Base-by-base conservation (phyloP, 2,329 filamentous ascomycete genomes). In the Penicillium brevicompactum region DNA sequence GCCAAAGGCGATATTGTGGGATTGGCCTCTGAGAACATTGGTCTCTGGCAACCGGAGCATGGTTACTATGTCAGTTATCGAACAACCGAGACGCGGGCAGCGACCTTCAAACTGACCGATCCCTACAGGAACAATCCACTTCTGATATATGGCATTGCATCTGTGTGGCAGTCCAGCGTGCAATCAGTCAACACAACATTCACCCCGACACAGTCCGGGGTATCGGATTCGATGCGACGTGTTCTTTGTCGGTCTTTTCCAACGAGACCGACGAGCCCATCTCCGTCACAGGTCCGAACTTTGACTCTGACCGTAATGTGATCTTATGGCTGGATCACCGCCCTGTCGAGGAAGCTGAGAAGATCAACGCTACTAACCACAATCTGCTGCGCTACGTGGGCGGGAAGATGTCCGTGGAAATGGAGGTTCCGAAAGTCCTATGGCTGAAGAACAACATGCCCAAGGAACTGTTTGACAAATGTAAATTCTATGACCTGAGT, bases 401-500 rank as follows among this genome's bases (percentile, higher is more conserved):
- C 65, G 94, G 94, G 60, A 93, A 89, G 73, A 99, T 99, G 94
- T 96, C 91, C 72, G 93, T 97, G 62, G 94, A 99, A 80, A 99
- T 99, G 94, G 94, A 99, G 75, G 95, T 99, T 53, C 94, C 94
- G 61, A 99, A 99, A 78, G 91, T 97, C 1, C 82, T 97, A 55
- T 99, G 94, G 94, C 83, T 99, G 70, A 97, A 97, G 83, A 96
- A 96, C 76, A 85, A 97, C 77, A 97, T 99, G 94, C 89, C 94
- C 2, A 83, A 89, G 52, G 90, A 96, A 67, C 81, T 94, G 14
- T 99, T 97, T 68, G 87, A 88, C 53, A 87, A 88, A 59, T 97
- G 92, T 86, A 97, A 96, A 76, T 99, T 99, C 72, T 99, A 96
- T 74, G 94, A 99, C 70, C 77, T 99, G 67, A 87, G 87, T 0